Conservation (phyloP, 225 moss, liverwort and hornwort genomes). For the Polytrichum formosum region DNA sequence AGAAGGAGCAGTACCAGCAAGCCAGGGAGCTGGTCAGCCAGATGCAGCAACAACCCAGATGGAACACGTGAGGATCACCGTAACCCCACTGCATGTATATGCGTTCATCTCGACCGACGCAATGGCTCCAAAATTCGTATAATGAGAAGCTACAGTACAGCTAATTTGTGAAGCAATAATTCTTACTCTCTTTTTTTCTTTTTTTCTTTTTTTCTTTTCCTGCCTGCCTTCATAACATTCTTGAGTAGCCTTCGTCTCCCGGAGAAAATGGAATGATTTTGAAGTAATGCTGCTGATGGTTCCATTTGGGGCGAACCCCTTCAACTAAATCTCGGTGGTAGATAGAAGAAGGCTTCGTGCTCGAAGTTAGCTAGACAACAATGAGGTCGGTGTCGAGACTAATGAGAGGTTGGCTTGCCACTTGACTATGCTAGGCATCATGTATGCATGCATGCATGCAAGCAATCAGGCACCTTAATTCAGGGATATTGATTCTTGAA, state of each 20-base stretch:
- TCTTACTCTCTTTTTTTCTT: background rate
- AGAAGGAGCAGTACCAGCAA: conserved; percentile 16
- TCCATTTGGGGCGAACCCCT: no score
- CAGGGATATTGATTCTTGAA: no score
- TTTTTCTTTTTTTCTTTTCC: background rate
- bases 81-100: background rate
- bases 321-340: no score
- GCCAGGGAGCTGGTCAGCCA: conserved; percentile 10
- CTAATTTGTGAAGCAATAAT: background rate
- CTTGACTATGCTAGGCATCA: no score
- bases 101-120: background rate
- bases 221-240: background rate
- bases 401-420: no score
- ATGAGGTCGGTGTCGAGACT: no score
- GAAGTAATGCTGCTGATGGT: no score
- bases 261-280: background rate
- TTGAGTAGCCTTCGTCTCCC: background rate
- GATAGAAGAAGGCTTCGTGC: no score
- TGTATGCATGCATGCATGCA: no score
- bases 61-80: conserved; percentile 13
- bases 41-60: background rate
- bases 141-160: background rate
- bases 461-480: no score
- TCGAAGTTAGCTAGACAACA: no score
- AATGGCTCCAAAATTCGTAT: background rate